A percentile compares a stretch with the other conserved stretches of the same genome.
These are phyloP conservation scores for Tetrapisispora pingtungensis DNA, from an alignment of 805 yeast species.

Conservation along the genomic window DNA sequence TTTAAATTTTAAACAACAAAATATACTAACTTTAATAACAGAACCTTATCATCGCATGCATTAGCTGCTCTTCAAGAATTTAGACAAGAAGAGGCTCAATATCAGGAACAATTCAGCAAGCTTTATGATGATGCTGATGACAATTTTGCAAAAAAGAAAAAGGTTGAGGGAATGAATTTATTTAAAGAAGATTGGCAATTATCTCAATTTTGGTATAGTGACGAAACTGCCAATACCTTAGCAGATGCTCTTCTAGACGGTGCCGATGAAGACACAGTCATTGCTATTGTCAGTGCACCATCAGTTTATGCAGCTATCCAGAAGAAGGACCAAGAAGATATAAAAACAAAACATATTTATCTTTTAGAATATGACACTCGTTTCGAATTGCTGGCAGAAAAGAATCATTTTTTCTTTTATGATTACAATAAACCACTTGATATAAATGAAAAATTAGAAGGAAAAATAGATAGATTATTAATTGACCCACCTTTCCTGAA, in stretches of 20 bases:
- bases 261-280: conserved; percentile 59
- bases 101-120: conserved; percentile 45
- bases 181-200: conserved; percentile 92
- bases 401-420: conserved; percentile 55
- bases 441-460: conserved; percentile 45
- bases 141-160: conserved; percentile 24
- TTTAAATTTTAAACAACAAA: neutral
- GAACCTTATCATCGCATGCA: conserved; percentile 37
- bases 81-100: conserved; percentile 48
- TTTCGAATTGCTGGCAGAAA: conserved; percentile 63
- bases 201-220: conserved; percentile 85
- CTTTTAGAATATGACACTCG: conserved; percentile 72
- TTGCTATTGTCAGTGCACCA: conserved; percentile 81
- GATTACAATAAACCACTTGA: conserved; percentile 65
- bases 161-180: conserved; percentile 48
- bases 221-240: conserved; percentile 55
- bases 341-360: conserved; percentile 64
- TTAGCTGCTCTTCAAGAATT: conserved; percentile 54
- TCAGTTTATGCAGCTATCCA: conserved; percentile 80
- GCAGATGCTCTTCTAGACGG: conserved; percentile 69
- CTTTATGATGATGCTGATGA: conserved; percentile 51
- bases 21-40: neutral
- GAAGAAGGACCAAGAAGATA: conserved; percentile 36
- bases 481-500: conserved; percentile 87
- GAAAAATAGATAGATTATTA: conserved; percentile 59